A percentile compares a stretch with the other conserved stretches of the same genome.
Evolutionary conservation across 495 filamentous ascomycete genomes (phyloP).

Genomic region (Aspergillus haitiensis): DNA sequence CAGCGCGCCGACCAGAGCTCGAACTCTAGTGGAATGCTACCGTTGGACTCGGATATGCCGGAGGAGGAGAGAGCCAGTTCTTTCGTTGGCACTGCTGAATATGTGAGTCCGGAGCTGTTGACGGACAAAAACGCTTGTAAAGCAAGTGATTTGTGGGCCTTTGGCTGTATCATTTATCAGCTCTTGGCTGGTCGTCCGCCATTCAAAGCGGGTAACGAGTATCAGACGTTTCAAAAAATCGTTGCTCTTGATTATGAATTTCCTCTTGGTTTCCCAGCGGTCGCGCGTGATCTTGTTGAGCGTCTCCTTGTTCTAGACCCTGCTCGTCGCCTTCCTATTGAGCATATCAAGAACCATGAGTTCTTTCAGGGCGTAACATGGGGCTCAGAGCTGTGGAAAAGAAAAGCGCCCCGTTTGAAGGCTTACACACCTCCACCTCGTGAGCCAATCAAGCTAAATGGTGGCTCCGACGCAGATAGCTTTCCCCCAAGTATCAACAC

Average conservation of each 20-base stretch:
- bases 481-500: constrained; percentile 53
- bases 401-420: constrained; percentile 85
- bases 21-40: constrained; percentile 45
- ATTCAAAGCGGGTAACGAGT: constrained; percentile 97
- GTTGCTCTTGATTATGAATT: constrained; percentile 92
- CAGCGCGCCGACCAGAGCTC: constrained; percentile 51
- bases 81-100: constrained; percentile 98
- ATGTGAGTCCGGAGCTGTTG: constrained; percentile 94
- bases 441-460: constrained; percentile 84
- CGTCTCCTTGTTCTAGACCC: constrained; percentile 90
- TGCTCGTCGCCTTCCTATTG: constrained; percentile 80
- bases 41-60: constrained; percentile 56
- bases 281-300: constrained; percentile 90
- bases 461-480: constrained; percentile 41
- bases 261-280: constrained; percentile 81
- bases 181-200: constrained; percentile 89
- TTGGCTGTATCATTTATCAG: constrained; percentile 99
- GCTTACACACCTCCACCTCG: constrained; percentile 78
- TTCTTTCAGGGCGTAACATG: constrained; percentile 93
- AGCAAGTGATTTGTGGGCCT: constrained; percentile 97
- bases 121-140: constrained; percentile 97
- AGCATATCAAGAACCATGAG: constrained; percentile 95
- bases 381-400: constrained; percentile 84
- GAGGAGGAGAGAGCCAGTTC: constrained; percentile 79
- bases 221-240: constrained; percentile 98